phyloP scores from a whole-genome alignment of 352 stramenopile species.

The Globisporangium spiculum region DNA sequence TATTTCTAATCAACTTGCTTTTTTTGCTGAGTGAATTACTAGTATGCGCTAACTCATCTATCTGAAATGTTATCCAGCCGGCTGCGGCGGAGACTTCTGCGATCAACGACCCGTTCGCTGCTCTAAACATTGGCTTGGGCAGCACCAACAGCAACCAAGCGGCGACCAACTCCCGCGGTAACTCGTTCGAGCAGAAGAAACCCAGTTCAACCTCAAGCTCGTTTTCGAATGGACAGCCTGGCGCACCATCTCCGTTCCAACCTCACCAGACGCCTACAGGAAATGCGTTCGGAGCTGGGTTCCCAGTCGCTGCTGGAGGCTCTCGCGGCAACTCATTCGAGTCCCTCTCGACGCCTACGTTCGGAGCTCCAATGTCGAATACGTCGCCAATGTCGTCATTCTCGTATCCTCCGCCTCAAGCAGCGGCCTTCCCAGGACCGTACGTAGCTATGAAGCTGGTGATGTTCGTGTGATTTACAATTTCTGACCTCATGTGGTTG shows the following conservation, averaged over 20 bases:
- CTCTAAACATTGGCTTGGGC: constrained; percentile 57
- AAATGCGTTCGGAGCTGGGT: constrained; percentile 18
- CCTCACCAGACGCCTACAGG: constrained; percentile 4
- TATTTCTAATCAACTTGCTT: background rate
- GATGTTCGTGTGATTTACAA: too few species aligned
- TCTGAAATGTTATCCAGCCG: constrained; percentile 7
- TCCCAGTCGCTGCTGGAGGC: constrained; percentile 8
- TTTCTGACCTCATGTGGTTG: background rate
- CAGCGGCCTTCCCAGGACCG: constrained; percentile 9
- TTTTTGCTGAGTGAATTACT: background rate
- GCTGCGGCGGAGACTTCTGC: constrained; percentile 25
- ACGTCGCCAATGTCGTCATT: constrained; percentile 17
- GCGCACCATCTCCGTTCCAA: constrained; percentile 8
- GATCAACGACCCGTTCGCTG: constrained; percentile 73
- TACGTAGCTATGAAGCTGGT: background rate
- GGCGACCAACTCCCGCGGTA: constrained; percentile 24
- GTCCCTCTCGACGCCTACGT: constrained; percentile 14
- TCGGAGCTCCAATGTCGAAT: constrained; percentile 12
- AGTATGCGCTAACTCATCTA: constrained; percentile 1
- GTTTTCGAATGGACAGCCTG: constrained; percentile 10
- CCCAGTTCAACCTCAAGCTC: constrained; percentile 16
- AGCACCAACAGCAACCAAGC: constrained; percentile 24
- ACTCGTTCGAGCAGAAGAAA: constrained; percentile 31
- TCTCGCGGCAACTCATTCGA: constrained; percentile 47
- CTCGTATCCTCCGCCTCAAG: constrained; percentile 8